Percentiles rank a stretch among this genome's conserved stretches.
These are phyloP conservation scores for Wickerhamiella sergipiensis DNA, from an alignment of 805 yeast species.

Conservation along the genomic window DNA sequence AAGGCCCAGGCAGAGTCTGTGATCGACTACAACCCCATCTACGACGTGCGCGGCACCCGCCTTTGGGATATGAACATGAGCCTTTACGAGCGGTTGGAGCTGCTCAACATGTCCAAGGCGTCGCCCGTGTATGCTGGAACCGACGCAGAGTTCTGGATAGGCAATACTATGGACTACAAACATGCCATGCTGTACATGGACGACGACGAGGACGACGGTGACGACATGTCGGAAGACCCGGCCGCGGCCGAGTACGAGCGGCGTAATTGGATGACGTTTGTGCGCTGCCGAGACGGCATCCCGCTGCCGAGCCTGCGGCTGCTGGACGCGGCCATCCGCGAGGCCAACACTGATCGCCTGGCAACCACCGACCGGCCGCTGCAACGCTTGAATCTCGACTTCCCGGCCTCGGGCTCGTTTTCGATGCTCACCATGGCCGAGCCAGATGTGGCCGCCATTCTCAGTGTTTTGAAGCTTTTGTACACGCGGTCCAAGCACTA, in stretches of 20 bases:
- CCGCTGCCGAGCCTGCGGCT: background rate
- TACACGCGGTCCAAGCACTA: background rate
- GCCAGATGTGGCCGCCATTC: background rate
- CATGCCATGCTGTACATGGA: background rate
- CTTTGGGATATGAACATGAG: background rate
- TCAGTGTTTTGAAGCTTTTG: background rate
- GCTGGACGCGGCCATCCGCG: background rate
- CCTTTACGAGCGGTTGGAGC: background rate
- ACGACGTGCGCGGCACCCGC: background rate
- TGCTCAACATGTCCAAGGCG: background rate
- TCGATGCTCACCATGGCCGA: background rate
- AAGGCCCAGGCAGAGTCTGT: background rate
- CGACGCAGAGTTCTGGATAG: constrained; percentile 22
- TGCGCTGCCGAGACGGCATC: background rate
- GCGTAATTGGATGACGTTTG: background rate
- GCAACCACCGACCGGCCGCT: background rate
- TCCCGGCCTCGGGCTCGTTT: background rate
- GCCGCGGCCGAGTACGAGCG: background rate
- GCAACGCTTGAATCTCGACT: background rate
- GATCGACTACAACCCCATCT: background rate
- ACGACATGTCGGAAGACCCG: background rate
- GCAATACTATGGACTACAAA: constrained; percentile 55
- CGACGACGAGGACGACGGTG: background rate
- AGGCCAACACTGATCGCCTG: background rate
- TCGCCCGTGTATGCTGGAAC: background rate